These are phyloP conservation scores for Curvularia sp. DNA, from an alignment of 2,329 filamentous ascomycete genomes.

Conservation along the genomic window DNA sequence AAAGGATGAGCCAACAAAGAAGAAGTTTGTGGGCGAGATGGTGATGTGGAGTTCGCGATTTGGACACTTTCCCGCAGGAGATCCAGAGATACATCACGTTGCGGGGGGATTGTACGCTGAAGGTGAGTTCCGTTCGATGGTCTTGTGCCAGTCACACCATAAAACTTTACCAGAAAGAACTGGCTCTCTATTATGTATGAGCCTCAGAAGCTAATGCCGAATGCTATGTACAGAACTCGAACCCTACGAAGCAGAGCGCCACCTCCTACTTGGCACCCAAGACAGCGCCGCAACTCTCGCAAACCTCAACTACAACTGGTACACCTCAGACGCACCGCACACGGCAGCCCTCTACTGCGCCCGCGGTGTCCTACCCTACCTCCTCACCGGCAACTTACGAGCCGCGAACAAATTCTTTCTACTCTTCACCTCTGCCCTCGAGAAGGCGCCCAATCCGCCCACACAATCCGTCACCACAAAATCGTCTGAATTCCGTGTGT, in stretches of 20 bases:
- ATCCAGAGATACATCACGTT: constrained; percentile 93
- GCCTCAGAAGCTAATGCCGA: neutral
- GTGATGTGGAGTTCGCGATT: constrained; percentile 87
- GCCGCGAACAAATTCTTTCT: constrained; percentile 84
- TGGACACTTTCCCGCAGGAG: constrained; percentile 87
- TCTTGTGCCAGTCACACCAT: too few relatives aligned
- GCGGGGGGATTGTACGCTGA: constrained; percentile 88
- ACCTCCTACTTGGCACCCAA: constrained; percentile 85
- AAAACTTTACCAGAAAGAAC: neutral
- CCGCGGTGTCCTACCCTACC: constrained; percentile 87
- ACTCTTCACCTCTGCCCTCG: constrained; percentile 73
- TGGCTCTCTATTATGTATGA: neutral
- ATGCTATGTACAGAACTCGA: constrained; percentile 71
- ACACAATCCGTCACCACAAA: constrained; percentile 82
- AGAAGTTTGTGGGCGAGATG: constrained; percentile 88
- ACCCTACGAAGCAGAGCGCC: constrained; percentile 89
- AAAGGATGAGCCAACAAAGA: constrained; percentile 83
- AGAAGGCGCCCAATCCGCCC: constrained; percentile 67
- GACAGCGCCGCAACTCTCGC: constrained; percentile 83
- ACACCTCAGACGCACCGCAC: constrained; percentile 84
- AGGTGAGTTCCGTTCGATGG: constrained; percentile 50
- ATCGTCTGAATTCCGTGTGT: constrained; percentile 77
- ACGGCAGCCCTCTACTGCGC: constrained; percentile 86
- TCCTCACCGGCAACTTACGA: constrained; percentile 87
- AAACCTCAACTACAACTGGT: constrained; percentile 91